phyloP scores from a whole-genome alignment of 1,284 basidiomycete genomes.

The Crocinoboletus sp. region DNA sequence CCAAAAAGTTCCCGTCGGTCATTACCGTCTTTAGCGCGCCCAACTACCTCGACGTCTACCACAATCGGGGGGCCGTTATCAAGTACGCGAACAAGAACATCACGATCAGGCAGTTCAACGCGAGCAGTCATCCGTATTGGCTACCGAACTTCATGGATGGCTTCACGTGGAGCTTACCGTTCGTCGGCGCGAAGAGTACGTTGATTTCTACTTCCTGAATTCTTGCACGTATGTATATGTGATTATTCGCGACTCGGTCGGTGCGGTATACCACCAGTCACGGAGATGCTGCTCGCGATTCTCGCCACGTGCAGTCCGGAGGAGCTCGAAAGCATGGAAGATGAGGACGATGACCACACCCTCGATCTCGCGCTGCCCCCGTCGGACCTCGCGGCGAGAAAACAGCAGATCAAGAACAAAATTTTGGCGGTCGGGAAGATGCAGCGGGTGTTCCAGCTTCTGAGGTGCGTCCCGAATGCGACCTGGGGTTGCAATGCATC shows the following conservation, averaged over 20 bases:
- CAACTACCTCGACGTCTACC: conserved; percentile 85
- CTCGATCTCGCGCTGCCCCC: conserved; percentile 35
- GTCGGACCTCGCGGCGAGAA: conserved; percentile 45
- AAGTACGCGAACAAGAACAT: conserved; percentile 99
- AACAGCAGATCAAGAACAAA: conserved; percentile 92
- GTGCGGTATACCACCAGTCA: conserved; percentile 49
- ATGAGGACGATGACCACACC: conserved; percentile 30
- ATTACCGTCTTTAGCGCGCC: conserved; percentile 89
- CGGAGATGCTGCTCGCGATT: conserved; percentile 96
- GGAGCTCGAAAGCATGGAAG: conserved; percentile 75
- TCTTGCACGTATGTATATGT: too few relatives aligned
- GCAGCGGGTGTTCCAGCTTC: conserved; percentile 85
- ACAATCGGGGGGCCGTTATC: conserved; percentile 88
- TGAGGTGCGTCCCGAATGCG: conserved; percentile 55
- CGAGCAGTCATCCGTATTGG: conserved; percentile 87
- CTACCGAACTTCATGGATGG: conserved; percentile 99
- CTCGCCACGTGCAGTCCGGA: conserved; percentile 93
- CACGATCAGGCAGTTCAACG: conserved; percentile 97
- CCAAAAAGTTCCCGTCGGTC: conserved; percentile 64
- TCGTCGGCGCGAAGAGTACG: conserved; percentile 96
- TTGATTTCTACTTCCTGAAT: conserved; percentile 10
- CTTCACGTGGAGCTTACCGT: conserved; percentile 98
- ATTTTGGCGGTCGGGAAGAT: conserved; percentile 92
- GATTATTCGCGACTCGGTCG: neutral
- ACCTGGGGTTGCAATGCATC: neutral